Evolutionary conservation across 352 stramenopile genomes (phyloP).

Genomic region (Pythium scleroteichum): DNA sequence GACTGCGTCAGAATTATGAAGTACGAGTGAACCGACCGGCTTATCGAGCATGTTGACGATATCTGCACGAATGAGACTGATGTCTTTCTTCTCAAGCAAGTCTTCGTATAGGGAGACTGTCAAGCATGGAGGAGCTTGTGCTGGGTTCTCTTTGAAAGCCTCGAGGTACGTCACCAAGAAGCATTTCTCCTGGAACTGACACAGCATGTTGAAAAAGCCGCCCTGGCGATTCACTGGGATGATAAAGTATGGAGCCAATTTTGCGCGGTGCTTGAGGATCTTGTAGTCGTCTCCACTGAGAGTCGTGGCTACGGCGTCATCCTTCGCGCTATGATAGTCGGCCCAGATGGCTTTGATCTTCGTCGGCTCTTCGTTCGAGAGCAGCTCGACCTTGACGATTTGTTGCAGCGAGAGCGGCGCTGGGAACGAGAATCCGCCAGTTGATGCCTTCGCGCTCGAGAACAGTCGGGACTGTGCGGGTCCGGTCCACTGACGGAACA

Average conservation of each 20-base stretch:
- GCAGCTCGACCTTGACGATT: conserved; percentile 83
- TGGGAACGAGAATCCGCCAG: conserved; percentile 77
- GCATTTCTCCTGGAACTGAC: conserved; percentile 89
- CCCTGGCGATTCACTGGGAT: conserved; percentile 84
- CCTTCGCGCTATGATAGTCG: conserved; percentile 76
- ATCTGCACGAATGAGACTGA: conserved; percentile 73
- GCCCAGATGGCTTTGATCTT: conserved; percentile 77
- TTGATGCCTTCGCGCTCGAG: neutral
- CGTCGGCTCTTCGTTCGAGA: conserved; percentile 60
- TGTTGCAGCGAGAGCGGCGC: conserved; percentile 75
- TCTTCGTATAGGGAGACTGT: conserved; percentile 83
- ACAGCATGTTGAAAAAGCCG: conserved; percentile 89
- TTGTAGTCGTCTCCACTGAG: conserved; percentile 45
- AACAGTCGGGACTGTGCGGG: conserved; percentile 9
- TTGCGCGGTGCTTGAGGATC: conserved; percentile 48
- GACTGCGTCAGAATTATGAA: neutral
- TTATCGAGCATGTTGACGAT: conserved; percentile 89
- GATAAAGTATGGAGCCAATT: conserved; percentile 69
- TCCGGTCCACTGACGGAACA: conserved; percentile 4
- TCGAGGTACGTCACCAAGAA: conserved; percentile 88
- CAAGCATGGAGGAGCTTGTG: conserved; percentile 69
- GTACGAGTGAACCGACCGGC: conserved; percentile 29
- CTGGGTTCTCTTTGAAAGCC: conserved; percentile 86
- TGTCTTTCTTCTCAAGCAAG: conserved; percentile 68
- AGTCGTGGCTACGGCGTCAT: conserved; percentile 63